phyloP scores from a whole-genome alignment of 2,329 filamentous ascomycete genomes.

The Colletotrichum zoysiae region DNA sequence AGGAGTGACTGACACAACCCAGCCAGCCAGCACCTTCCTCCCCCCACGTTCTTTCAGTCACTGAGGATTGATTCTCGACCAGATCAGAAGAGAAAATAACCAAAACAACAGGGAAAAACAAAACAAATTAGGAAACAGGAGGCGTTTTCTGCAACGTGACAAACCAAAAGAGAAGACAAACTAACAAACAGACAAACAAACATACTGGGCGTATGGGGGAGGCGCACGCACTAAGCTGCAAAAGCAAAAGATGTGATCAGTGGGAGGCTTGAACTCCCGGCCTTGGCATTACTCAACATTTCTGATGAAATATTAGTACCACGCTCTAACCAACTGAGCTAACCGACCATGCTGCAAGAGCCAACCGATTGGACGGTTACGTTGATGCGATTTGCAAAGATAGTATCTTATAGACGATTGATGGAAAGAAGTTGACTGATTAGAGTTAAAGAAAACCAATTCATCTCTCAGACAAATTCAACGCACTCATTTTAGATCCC shows the following conservation, averaged over 20 bases:
- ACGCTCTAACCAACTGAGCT: conserved; percentile 42
- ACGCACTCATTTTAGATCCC: no score
- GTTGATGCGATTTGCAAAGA: no score
- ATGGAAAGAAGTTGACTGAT: no score
- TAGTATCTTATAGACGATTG: no score
- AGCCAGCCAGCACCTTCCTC: background rate
- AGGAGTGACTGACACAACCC: background rate
- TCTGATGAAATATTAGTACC: conserved; percentile 38
- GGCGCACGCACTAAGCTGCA: no score
- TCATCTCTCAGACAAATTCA: no score
- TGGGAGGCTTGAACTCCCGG: conserved; percentile 42
- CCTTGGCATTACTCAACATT: conserved; percentile 38
- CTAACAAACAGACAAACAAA: no score
- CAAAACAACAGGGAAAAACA: no score
- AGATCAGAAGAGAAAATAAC: background rate
- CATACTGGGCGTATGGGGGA: no score
- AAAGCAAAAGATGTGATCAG: conserved; percentile 25
- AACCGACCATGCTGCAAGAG: conserved; percentile 22
- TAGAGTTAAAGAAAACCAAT: no score
- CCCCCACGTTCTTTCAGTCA: background rate
- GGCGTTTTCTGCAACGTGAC: background rate
- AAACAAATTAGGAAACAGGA: background rate
- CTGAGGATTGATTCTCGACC: background rate
- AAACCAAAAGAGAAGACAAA: no score
- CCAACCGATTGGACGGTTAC: no score